phyloP scores from a whole-genome alignment of 2,329 filamentous ascomycete species.

The Tolypocladium album region DNA sequence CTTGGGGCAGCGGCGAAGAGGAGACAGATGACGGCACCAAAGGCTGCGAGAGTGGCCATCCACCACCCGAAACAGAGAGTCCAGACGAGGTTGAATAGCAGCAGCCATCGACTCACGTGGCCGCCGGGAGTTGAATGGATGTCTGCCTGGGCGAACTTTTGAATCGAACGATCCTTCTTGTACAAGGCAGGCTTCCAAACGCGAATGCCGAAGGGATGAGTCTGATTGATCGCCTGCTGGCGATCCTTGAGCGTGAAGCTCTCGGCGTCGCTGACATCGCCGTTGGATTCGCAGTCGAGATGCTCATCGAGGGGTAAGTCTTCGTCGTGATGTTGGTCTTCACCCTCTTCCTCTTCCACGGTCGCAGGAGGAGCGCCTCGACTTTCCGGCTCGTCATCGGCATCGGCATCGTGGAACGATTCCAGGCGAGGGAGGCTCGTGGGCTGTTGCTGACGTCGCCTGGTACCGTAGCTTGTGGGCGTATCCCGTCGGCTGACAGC shows the following conservation, averaged over 20 bases:
- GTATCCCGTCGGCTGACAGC: constrained; percentile 32
- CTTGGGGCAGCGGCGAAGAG: constrained; percentile 69
- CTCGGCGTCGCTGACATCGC: constrained; percentile 77
- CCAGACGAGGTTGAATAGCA: constrained; percentile 86
- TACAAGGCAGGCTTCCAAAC: constrained; percentile 98
- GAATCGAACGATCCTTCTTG: constrained; percentile 93
- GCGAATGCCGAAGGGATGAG: constrained; percentile 95
- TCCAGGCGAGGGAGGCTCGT: constrained; percentile 30
- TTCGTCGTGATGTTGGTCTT: constrained; percentile 19
- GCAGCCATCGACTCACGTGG: constrained; percentile 71
- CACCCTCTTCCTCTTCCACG: constrained; percentile 10
- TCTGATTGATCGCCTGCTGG: constrained; percentile 96
- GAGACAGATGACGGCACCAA: constrained; percentile 70
- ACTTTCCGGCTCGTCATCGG: constrained; percentile 12
- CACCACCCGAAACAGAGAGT: constrained; percentile 92
- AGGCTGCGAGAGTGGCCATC: constrained; percentile 66
- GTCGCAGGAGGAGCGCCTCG: constrained; percentile 6
- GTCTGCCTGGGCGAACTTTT: constrained; percentile 90
- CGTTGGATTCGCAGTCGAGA: constrained; percentile 54
- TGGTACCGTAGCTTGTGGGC: constrained; percentile 18
- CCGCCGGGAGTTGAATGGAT: constrained; percentile 92
- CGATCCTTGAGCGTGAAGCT: constrained; percentile 97
- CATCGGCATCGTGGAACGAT: constrained; percentile 17
- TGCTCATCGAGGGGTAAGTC: constrained; percentile 35
- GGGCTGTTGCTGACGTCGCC: constrained; percentile 22